These are phyloP conservation scores for Neurospora sublineolata DNA, from an alignment of 495 filamentous ascomycete species.

Conservation along the genomic window DNA sequence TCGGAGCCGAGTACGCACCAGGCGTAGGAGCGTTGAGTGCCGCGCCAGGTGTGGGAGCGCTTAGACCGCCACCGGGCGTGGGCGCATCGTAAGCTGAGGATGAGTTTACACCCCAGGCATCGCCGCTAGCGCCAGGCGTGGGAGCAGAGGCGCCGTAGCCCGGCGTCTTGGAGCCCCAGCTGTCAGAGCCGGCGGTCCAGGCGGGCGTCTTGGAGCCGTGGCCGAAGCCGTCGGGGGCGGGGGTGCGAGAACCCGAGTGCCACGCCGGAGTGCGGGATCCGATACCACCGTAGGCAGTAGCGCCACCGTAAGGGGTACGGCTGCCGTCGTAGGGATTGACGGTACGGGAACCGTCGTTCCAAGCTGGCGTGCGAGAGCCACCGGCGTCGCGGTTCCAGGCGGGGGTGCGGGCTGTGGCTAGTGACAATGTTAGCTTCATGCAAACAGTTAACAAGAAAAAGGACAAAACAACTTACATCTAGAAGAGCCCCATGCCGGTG, in stretches of 20 bases:
- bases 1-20: constrained; percentile 57
- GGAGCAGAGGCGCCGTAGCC: constrained; percentile 49
- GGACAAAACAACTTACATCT: constrained; percentile 40
- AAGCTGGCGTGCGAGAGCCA: constrained; percentile 61
- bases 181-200: constrained; percentile 51
- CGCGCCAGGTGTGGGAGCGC: constrained; percentile 57
- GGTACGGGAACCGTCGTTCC: constrained; percentile 67
- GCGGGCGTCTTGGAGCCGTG: constrained; percentile 65
- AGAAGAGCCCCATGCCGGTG: constrained; percentile 54
- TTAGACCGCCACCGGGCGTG: constrained; percentile 57
- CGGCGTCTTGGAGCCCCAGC: constrained; percentile 67
- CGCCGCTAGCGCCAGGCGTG: constrained; percentile 44
- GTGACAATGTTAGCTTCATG: constrained; percentile 15
- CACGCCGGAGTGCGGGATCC: constrained; percentile 40
- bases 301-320: constrained; percentile 55
- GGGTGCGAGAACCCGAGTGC: constrained; percentile 44
- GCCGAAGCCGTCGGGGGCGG: constrained; percentile 51
- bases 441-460: background rate
- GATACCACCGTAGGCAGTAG: constrained; percentile 47
- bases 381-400: constrained; percentile 49
- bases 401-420: constrained; percentile 51
- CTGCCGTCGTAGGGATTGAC: constrained; percentile 71
- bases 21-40: constrained; percentile 70
- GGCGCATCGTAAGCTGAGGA: constrained; percentile 62
- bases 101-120: constrained; percentile 35